Evolutionary conservation across 2,329 filamentous ascomycete species (phyloP), one percentile per base, ranked within the genome.

Genomic region (Talaromyces sp.): DNA sequence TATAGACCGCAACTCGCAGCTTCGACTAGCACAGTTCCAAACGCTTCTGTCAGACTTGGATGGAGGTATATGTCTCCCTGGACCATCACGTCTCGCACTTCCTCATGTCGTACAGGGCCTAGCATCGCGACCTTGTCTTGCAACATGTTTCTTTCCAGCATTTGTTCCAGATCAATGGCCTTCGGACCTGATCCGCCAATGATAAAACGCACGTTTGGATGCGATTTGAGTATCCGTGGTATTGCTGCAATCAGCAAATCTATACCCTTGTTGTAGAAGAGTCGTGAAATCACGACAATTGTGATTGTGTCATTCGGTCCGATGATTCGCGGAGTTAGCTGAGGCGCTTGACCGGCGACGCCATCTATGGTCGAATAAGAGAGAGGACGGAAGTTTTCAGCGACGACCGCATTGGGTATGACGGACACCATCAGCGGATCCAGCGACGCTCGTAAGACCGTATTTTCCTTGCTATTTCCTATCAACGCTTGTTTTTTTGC

Each of bases 201-300:
- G 73, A 99, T 92, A 78, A 99, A 99, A 65, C 93, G 91, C 1
- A 97, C 95, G 75, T 98, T 96, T 0, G 92, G 90, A 74, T 99
- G 91, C 14, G 88, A 87, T 59, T 92, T 90, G 33, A 98, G 85
- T 62, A 99, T 97, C 57, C 93, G 89, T 0, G 95, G 95, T 62
- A 99, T 96, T 3, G 93, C 92, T 11, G 94, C 95, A 27, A 97
- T 97, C n/a, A 99, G 85, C 0, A 99, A 86, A 76, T 99, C 96
- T 1, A 92, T 98, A 66, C 95, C 95, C 77, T 99, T 99, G 79
- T 99, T 99, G 79, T 98, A 98, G 79, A 98, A 99, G 1, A 99
- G 87, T 22, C 95, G 92, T 9, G 93, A 97, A 67, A 99, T 96
- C 22, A 99, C 94, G 1, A 99, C 92, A 65, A 99, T 97, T 8